A percentile compares a stretch with the other conserved stretches of the same genome.
These are phyloP conservation scores for Dianthus caryophyllus DNA, from an alignment of 148 eudicot genomes.

Conservation along the genomic window DNA sequence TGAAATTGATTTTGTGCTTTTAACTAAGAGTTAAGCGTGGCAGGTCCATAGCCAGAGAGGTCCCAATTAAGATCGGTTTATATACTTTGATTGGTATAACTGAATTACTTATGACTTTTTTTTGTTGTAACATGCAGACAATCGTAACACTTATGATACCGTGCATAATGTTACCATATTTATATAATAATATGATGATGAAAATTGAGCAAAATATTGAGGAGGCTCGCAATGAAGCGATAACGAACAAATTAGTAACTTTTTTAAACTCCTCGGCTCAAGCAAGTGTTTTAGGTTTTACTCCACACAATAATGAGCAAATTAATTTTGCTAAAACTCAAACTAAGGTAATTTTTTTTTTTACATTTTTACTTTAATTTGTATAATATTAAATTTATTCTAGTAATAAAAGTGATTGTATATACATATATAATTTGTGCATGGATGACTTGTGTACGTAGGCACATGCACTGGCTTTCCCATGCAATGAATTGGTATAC, in stretches of 20 bases:
- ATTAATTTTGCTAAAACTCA: slow-evolving; percentile 23
- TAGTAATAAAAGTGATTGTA: background rate
- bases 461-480: slow-evolving; percentile 48
- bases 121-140: slow-evolving; percentile 37
- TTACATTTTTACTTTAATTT: too few relatives aligned
- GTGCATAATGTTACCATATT: slow-evolving; percentile 35
- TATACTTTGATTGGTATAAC: too few relatives aligned
- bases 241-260: slow-evolving; percentile 9
- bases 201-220: slow-evolving; percentile 31
- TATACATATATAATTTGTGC: too few relatives aligned
- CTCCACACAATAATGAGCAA: slow-evolving; percentile 9
- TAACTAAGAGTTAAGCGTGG: too few relatives aligned
- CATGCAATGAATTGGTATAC: slow-evolving; percentile 20
- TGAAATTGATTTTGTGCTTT: too few relatives aligned
- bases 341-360: slow-evolving; percentile 18
- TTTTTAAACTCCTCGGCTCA: background rate
- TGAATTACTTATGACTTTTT: background rate
- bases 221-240: slow-evolving; percentile 26
- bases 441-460: slow-evolving; percentile 12
- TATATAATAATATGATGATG: slow-evolving; percentile 32
- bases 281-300: slow-evolving; percentile 23
- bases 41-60: too few relatives aligned
- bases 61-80: too few relatives aligned
- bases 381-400: background rate
- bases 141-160: slow-evolving; percentile 35